phyloP scores from a whole-genome alignment of 2,329 filamentous ascomycete species.

The Neonectria faginata region DNA sequence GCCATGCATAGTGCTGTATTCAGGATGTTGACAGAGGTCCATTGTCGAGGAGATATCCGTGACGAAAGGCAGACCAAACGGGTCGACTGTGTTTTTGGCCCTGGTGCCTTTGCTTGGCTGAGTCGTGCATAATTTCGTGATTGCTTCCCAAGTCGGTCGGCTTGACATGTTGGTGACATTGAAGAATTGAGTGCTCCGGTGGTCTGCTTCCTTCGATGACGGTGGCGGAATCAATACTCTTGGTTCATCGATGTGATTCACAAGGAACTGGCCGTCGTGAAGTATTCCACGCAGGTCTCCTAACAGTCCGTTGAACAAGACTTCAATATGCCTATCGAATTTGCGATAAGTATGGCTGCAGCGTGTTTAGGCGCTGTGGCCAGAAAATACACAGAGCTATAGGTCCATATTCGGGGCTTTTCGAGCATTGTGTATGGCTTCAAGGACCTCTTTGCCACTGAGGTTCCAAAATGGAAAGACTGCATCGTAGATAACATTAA shows the following conservation, averaged over 20 bases:
- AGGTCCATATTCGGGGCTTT: slow-evolving; percentile 47
- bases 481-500: slow-evolving; percentile 56
- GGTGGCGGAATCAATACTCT: slow-evolving; percentile 50
- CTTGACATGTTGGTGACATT: slow-evolving; percentile 45
- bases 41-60: slow-evolving; percentile 41
- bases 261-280: slow-evolving; percentile 55
- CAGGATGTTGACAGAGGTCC: slow-evolving; percentile 59
- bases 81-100: slow-evolving; percentile 26
- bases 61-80: slow-evolving; percentile 53
- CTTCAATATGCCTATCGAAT: slow-evolving; percentile 51
- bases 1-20: slow-evolving; percentile 58
- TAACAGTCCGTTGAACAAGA: slow-evolving; percentile 50
- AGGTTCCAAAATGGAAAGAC: slow-evolving; percentile 57
- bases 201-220: neutral
- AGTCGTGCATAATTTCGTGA: slow-evolving; percentile 48
- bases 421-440: slow-evolving; percentile 45
- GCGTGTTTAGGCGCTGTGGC: slow-evolving; percentile 39
- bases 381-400: slow-evolving; percentile 52
- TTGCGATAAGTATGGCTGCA: slow-evolving; percentile 51
- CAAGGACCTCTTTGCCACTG: slow-evolving; percentile 49
- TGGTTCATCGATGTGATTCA: slow-evolving; percentile 64
- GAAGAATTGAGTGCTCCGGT: slow-evolving; percentile 13
- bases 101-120: neutral
- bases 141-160: slow-evolving; percentile 46
- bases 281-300: slow-evolving; percentile 41